Evolutionary conservation across 257 asterid species (phyloP), one percentile per base, ranked within the genome.

Genomic region (Capsicum pubescens): DNA sequence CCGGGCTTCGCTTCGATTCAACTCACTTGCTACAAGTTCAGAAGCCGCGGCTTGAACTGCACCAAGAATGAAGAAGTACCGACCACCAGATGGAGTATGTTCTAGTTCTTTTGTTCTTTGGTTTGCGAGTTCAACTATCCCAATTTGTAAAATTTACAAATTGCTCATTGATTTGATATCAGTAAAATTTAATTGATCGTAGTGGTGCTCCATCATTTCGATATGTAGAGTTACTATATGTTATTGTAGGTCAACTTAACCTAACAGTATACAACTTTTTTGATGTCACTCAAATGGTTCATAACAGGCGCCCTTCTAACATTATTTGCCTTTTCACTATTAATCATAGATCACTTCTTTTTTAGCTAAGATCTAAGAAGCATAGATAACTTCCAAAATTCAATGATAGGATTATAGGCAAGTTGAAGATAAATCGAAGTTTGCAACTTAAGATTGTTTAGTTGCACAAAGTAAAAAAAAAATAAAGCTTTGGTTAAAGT

Each of bases 1-100:
- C 64, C 83, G 90, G 46, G 66, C 82, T 26, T 83, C 83, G n/a
- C 80, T 86, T 2, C 79, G 61, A 12, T 80, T 71, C 16, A 54
- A 16, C 63, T 67, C 6, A 66, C 14, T 68, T 17, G 9, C 14
- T 48, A 39, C 7, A 36, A 66, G 59, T 81, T 9, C 3, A 42
- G 0, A 3, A 7, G 74, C 39, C 14, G 13, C 10, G 9, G 84
- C 66, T 5, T 82, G 79, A 82, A 2, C 11, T 26, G 48, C 15
- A 77, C 17, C 26, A 77, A 14, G 14, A 3, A 52, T 26, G 44
- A 76, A 21, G 21, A 13, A 52, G 15, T 50, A 52, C 6, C 52
- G 26, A 76, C 36, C n/a, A 15, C 5, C 19, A 74, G 12, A 19
- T 21, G 7, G 9, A 74, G 9, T 52, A 3, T 21, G 7, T 12